Evolutionary conservation across 495 filamentous ascomycete genomes (phyloP).

Genomic region (Penicillium argentinense): DNA sequence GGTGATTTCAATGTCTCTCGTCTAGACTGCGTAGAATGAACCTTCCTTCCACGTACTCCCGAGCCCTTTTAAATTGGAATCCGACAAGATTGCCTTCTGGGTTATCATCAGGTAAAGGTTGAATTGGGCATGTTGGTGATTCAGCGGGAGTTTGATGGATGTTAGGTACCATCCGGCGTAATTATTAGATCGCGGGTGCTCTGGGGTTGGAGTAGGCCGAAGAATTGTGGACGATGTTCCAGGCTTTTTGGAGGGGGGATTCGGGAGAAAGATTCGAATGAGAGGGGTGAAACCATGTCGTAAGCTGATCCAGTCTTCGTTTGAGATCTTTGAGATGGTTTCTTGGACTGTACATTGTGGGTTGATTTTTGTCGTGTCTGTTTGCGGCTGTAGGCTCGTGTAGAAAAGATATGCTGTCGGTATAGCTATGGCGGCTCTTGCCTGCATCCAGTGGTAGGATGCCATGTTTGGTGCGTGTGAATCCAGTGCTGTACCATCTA

Average conservation of each 20-base stretch:
- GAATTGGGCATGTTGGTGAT: background rate
- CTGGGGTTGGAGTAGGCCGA: constrained; percentile 3
- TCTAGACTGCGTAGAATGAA: constrained; percentile 1
- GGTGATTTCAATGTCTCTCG: background rate
- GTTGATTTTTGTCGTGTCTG: too few relatives aligned
- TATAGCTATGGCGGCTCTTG: too few relatives aligned
- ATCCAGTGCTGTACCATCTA: too few relatives aligned
- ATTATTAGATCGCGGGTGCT: background rate
- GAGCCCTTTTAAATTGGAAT: background rate
- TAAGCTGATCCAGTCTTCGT: background rate
- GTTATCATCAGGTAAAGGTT: background rate
- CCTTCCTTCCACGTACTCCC: background rate
- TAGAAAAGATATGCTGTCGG: too few relatives aligned
- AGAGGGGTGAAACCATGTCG: background rate
- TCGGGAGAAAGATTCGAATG: background rate
- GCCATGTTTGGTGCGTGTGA: too few relatives aligned
- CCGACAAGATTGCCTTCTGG: background rate
- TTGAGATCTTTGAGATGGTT: background rate
- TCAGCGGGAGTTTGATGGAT: background rate
- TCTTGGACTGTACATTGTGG: background rate
- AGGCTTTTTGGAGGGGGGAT: background rate
- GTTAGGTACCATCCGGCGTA: background rate
- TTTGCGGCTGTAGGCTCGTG: too few relatives aligned
- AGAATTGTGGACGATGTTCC: constrained; percentile 1
- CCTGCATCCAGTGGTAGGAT: too few relatives aligned